Base-by-base conservation (phyloP, 2,329 filamentous ascomycete species). In the Penicillium sp. region DNA sequence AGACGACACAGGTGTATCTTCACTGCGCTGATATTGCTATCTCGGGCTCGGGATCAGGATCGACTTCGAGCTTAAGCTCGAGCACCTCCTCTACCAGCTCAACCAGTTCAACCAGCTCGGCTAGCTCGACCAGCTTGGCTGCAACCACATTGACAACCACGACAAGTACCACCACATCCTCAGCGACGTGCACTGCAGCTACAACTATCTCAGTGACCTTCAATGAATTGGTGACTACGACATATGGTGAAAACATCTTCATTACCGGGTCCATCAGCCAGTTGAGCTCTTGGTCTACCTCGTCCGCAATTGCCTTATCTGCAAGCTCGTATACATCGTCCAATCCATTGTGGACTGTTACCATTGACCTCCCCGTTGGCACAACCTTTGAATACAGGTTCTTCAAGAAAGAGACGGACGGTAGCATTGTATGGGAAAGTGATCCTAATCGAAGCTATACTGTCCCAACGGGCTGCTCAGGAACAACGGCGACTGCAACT, bases 321-420 rank as follows among this genome's bases (percentile, higher is more conserved):
- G 45, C 55, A 11, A 47, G 46, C 39, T 57, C 55, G 1, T 53
- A 54, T 21, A 57, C 55, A n/a, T 37, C 55, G 4, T 57, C 50
- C 1, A 57, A 57, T 21, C 50, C 55, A 19, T 19, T 57, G 1
- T 54, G 55, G 55, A 79, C 74, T 47, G 80, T 71, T 0, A 82
- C 82, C 0, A 68, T 90, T 31, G 76, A 73, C 2, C 74, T 91
- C 13, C 71, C 78, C 1, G 78, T 83, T 0, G 87, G 87, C 1
- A 76, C 78, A 56, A 75, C 71, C 7, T 77, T 91, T 48, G 44
- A 43, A n/a, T 62, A 62, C 21, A 62, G 60, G 29, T 62, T 49
- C 13, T 49, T 62, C 24, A 54, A 43, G 6, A 52, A 57, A 10
- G 49, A 27, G 7, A 52, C 52, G 11, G 54, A 56, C 22, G 59